A percentile compares a stretch with the other conserved stretches of the same genome.
Conservation (phyloP, 495 filamentous ascomycete genomes). For the Aspergillus sclerotiicarbonarius region DNA sequence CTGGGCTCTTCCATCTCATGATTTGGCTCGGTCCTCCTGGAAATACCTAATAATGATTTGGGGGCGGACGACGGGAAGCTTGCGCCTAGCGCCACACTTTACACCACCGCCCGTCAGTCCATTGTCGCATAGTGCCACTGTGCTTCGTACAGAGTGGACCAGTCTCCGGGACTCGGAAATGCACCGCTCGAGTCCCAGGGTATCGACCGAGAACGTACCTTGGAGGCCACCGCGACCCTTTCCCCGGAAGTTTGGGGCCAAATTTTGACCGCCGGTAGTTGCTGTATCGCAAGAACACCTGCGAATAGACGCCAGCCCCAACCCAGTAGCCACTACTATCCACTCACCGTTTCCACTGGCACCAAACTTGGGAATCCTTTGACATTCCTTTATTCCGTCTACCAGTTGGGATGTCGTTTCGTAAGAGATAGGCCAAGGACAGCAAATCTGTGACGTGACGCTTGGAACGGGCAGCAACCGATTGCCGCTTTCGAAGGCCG, state of each 20-base stretch:
- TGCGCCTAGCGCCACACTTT: conserved; percentile 19
- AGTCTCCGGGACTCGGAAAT: background rate
- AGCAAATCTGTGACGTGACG: conserved; percentile 8
- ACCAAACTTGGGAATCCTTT: conserved; percentile 18
- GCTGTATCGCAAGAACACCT: conserved; percentile 2
- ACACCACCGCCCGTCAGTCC: conserved; percentile 6
- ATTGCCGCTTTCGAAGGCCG: conserved; percentile 7
- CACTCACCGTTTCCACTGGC: conserved; percentile 4
- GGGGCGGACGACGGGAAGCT: conserved; percentile 19
- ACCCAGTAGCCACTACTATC: background rate
- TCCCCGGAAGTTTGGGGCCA: conserved; percentile 10
- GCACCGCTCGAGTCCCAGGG: background rate
- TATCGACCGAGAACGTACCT: conserved; percentile 1
- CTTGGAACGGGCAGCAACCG: conserved; percentile 10
- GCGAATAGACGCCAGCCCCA: conserved; percentile 11
- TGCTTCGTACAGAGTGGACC: conserved; percentile 3
- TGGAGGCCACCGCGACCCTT: conserved; percentile 6
- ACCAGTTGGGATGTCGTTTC: conserved; percentile 7
- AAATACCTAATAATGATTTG: conserved; percentile 6
- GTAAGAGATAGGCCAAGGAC: conserved; percentile 10
- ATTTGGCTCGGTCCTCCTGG: conserved; percentile 13
- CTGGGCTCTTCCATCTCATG: conserved; percentile 8
- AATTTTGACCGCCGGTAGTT: conserved; percentile 13
- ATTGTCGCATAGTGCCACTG: conserved; percentile 2
- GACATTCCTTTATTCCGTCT: background rate